A percentile compares a stretch with the other conserved stretches of the same genome.
These are phyloP conservation scores for Entomophthora muscae DNA, from an alignment of 371 early-diverging fungal species.

Conservation along the genomic window DNA sequence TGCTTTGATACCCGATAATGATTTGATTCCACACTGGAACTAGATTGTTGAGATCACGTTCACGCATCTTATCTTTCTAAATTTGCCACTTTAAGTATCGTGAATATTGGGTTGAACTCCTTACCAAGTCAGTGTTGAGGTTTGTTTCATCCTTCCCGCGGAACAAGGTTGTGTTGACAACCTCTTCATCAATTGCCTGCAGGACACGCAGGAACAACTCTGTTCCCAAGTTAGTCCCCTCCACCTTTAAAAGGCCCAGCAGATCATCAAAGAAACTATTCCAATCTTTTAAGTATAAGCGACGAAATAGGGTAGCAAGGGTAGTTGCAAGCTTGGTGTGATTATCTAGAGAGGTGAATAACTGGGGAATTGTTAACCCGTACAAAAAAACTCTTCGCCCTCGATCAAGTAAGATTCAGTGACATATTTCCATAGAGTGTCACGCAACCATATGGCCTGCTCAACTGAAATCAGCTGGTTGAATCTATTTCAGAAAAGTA, in stretches of 20 bases:
- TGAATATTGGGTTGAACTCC: too few species aligned
- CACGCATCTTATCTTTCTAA: slow-evolving; percentile 80
- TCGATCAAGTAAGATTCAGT: slow-evolving; percentile 14
- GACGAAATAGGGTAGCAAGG: slow-evolving; percentile 61
- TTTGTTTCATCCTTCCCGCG: slow-evolving; percentile 49
- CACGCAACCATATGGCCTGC: slow-evolving; percentile 46
- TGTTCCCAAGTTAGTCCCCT: slow-evolving; percentile 28
- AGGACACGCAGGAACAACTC: slow-evolving; percentile 70
- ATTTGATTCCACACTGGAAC: slow-evolving; percentile 63
- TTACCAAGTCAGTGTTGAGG: slow-evolving; percentile 50
- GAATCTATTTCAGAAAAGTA: neutral
- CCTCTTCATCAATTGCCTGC: slow-evolving; percentile 75
- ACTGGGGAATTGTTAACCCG: neutral
- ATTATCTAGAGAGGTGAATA: slow-evolving; percentile 27
- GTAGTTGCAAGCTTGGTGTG: slow-evolving; percentile 76
- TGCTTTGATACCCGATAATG: slow-evolving; percentile 27
- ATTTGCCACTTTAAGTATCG: too few species aligned
- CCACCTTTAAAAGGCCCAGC: slow-evolving; percentile 31
- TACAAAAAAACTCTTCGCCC: slow-evolving; percentile 10
- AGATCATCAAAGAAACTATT: slow-evolving; percentile 74
- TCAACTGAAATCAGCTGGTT: slow-evolving; percentile 21
- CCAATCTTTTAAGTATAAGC: slow-evolving; percentile 74
- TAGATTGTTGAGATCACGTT: slow-evolving; percentile 53
- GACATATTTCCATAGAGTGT: slow-evolving; percentile 40
- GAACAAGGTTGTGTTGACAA: slow-evolving; percentile 56